Conservation (phyloP, 805 yeast species). For the Ogataea methylovora region DNA sequence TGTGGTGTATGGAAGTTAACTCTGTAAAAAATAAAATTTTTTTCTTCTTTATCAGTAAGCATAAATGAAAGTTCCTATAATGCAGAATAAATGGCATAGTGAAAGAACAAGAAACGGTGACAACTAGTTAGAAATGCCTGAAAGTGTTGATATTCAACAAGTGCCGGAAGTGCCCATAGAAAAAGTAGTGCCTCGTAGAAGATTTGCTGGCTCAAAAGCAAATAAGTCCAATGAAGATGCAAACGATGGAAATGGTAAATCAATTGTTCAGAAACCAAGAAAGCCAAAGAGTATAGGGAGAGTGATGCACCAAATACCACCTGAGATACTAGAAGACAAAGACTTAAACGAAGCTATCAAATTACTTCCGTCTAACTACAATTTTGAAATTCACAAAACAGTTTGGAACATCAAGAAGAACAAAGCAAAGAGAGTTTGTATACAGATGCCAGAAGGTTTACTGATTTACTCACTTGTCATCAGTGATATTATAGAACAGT, state of each 20-base stretch:
- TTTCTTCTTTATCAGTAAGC: too few species aligned
- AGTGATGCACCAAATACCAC: constrained; percentile 81
- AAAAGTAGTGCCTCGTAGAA: constrained; percentile 10
- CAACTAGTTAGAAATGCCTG: too few species aligned
- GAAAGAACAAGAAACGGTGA: too few species aligned
- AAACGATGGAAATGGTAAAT: not conserved
- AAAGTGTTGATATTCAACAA: constrained; percentile 85
- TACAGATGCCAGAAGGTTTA: constrained; percentile 97
- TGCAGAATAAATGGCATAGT: too few species aligned
- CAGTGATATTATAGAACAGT: constrained; percentile 89
- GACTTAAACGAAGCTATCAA: constrained; percentile 81
- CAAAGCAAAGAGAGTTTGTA: constrained; percentile 74
- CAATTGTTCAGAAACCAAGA: constrained; percentile 12
- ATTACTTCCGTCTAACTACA: constrained; percentile 82
- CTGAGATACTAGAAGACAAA: constrained; percentile 68
- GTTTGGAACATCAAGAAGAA: constrained; percentile 83
- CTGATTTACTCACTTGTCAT: constrained; percentile 81
- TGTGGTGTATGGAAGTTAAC: too few species aligned
- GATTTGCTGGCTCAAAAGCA: constrained; percentile 22
- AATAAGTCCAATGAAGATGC: constrained; percentile 1
- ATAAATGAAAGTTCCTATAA: too few species aligned
- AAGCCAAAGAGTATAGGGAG: constrained; percentile 40
- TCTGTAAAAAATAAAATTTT: too few species aligned
- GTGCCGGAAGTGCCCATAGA: not conserved
- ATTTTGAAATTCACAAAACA: constrained; percentile 93